These are phyloP conservation scores for Paxillus rubicundulus DNA, from an alignment of 768 basidiomycete genomes.

Conservation along the genomic window DNA sequence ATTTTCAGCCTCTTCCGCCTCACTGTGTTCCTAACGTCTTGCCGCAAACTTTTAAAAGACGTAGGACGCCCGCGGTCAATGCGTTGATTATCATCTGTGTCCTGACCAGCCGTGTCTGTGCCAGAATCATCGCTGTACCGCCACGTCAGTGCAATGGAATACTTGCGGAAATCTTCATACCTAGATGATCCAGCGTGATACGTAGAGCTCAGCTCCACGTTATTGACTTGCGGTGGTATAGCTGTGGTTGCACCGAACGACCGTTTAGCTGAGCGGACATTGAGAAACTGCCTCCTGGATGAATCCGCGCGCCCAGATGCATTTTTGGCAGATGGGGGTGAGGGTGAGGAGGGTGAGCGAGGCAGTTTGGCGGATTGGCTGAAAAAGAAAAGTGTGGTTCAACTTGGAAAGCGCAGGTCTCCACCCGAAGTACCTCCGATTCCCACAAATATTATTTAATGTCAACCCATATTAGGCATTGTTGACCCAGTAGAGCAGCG, in stretches of 20 bases:
- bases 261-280: slow-evolving; percentile 25
- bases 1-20: slow-evolving; percentile 30
- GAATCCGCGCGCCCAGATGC: slow-evolving; percentile 49
- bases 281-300: slow-evolving; percentile 37
- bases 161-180: slow-evolving; percentile 36
- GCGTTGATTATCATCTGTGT: slow-evolving; percentile 52
- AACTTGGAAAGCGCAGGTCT: background rate
- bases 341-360: slow-evolving; percentile 77
- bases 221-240: slow-evolving; percentile 26
- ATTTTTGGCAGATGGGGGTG: slow-evolving; percentile 61
- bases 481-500: background rate
- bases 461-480: slow-evolving; percentile 11
- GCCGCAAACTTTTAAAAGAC: slow-evolving; percentile 31
- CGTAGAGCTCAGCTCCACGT: slow-evolving; percentile 77
- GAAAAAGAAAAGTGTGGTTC: background rate
- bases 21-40: slow-evolving; percentile 22
- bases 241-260: slow-evolving; percentile 19
- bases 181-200: slow-evolving; percentile 85
- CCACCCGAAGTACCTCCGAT: too few relatives aligned
- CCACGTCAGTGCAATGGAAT: slow-evolving; percentile 18
- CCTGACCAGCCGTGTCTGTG: slow-evolving; percentile 52
- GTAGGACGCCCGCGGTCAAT: slow-evolving; percentile 43
- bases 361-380: slow-evolving; percentile 55
- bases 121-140: slow-evolving; percentile 47
- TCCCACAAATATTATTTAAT: too few relatives aligned